These are phyloP conservation scores for Penicillium sp. DNA, from an alignment of 2,329 filamentous ascomycete species.

Conservation along the genomic window DNA sequence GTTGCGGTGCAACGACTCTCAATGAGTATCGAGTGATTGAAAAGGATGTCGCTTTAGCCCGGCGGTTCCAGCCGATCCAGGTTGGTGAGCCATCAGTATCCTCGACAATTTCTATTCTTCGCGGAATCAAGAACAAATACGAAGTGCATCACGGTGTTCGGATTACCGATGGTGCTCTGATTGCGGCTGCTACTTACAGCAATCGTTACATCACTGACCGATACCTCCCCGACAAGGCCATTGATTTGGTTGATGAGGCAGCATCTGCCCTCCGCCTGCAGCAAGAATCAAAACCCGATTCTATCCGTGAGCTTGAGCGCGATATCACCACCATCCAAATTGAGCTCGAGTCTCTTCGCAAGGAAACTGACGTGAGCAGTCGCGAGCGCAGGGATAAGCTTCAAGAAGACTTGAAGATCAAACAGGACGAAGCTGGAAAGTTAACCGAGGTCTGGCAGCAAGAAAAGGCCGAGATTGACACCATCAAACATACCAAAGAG, in stretches of 20 bases:
- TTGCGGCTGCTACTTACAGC: slow-evolving; percentile 84
- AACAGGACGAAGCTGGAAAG: slow-evolving; percentile 68
- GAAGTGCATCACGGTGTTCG: slow-evolving; percentile 95
- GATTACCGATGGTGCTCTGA: slow-evolving; percentile 85
- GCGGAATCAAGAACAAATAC: slow-evolving; percentile 96
- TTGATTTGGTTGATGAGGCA: slow-evolving; percentile 93
- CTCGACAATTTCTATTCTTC: slow-evolving; percentile 89
- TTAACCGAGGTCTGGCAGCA: slow-evolving; percentile 84
- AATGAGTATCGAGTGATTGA: slow-evolving; percentile 91
- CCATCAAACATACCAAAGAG: slow-evolving; percentile 78
- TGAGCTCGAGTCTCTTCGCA: slow-evolving; percentile 86
- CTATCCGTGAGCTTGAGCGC: slow-evolving; percentile 85
- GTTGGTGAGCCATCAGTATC: slow-evolving; percentile 88
- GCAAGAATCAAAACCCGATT: slow-evolving; percentile 93
- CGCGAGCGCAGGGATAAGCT: slow-evolving; percentile 82
- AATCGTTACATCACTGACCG: slow-evolving; percentile 96
- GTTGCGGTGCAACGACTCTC: slow-evolving; percentile 88
- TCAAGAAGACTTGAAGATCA: slow-evolving; percentile 66
- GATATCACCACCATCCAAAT: slow-evolving; percentile 98
- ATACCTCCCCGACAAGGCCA: slow-evolving; percentile 93
- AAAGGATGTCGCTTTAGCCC: slow-evolving; percentile 87
- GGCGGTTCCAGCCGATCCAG: slow-evolving; percentile 87
- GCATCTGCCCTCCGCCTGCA: slow-evolving; percentile 84
- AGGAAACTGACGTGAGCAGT: slow-evolving; percentile 86
- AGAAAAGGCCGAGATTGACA: slow-evolving; percentile 77